phyloP scores from a whole-genome alignment of 306 rosid species.

The Quercus alba region DNA sequence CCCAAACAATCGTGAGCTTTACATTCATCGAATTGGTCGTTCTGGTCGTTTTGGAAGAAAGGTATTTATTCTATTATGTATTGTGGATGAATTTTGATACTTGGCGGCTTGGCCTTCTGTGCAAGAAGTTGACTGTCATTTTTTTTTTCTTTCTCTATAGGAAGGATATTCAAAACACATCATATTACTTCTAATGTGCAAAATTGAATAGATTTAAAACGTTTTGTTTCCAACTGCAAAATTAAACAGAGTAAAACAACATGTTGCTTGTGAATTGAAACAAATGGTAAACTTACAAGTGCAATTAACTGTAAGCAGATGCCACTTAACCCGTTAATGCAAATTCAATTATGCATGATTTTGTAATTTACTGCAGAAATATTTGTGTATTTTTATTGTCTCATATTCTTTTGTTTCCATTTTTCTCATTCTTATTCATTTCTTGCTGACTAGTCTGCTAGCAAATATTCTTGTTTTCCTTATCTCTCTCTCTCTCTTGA shows the following conservation, averaged over 20 bases:
- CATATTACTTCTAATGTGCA: neutral
- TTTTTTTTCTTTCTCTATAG: neutral
- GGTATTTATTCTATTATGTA: constrained; percentile 37
- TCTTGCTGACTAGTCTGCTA: neutral
- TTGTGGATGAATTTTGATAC: neutral
- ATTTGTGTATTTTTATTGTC: neutral
- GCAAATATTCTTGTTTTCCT: neutral
- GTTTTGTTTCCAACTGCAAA: neutral
- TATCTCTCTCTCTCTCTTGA: neutral
- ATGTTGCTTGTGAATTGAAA: too few relatives aligned
- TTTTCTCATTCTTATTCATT: neutral
- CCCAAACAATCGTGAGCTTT: constrained; percentile 96
- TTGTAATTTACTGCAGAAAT: neutral
- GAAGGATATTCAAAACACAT: neutral
- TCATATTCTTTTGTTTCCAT: neutral
- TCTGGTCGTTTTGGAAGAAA: constrained; percentile 99
- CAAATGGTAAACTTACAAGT: neutral
- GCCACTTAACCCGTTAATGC: neutral
- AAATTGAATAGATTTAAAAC: neutral
- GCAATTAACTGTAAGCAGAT: neutral
- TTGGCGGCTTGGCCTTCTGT: neutral
- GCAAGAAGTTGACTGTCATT: neutral
- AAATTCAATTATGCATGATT: too few relatives aligned
- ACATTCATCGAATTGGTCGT: constrained; percentile 96
- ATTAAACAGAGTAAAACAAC: too few relatives aligned